Base-by-base conservation (phyloP, 768 basidiomycete genomes). In the Tylopilus plumbeoviolaceoides region DNA sequence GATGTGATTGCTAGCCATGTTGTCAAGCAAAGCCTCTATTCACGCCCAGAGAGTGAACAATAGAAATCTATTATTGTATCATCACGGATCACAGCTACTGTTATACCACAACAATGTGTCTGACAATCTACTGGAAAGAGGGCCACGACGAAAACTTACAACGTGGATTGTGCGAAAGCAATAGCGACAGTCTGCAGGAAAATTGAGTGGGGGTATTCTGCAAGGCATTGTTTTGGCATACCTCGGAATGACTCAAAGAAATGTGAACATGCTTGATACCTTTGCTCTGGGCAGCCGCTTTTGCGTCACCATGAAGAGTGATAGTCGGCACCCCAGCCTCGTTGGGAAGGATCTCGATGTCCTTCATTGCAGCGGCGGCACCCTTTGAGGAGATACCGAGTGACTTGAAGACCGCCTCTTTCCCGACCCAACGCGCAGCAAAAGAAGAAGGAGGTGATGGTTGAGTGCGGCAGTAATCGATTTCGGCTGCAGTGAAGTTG, bases 381-480 rank as follows among this genome's bases (percentile, higher is more conserved):
- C 97, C 97, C 71, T 91, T 89, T 4, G 91, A 93, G 18, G 85
- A 73, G 41, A 93, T 87, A 20, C 91, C 89, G 1, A 99, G 80
- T 5, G 93, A 89, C 75, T 98, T 98, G 85, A 98, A 98, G 49
- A 89, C 84, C 3, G 95, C 95, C 70, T 98, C 97, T 73, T 98
- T 99, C 47, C 92, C 95, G 27, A 82, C 90, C 95, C 97, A 99
- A 51, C 95, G 89, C 33, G 90, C 95, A 20, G 97, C 95, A 66
- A 97, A 94, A 2, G 95, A 98, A 8, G 97, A 88, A 1, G 80
- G 71, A 17, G 91, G 84, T 44, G 89, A 90, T 3, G 95, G 86
- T 63, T 98, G 93, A n/a, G 80, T 61, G 47, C 74, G 77, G 72
- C 95, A 98, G 77, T 98, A 98, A 11, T 79, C 73, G 59, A 87